These are phyloP conservation scores for Saccharomycopsis hybrid DNA, from an alignment of 1,139 yeast genomes.

Conservation along the genomic window DNA sequence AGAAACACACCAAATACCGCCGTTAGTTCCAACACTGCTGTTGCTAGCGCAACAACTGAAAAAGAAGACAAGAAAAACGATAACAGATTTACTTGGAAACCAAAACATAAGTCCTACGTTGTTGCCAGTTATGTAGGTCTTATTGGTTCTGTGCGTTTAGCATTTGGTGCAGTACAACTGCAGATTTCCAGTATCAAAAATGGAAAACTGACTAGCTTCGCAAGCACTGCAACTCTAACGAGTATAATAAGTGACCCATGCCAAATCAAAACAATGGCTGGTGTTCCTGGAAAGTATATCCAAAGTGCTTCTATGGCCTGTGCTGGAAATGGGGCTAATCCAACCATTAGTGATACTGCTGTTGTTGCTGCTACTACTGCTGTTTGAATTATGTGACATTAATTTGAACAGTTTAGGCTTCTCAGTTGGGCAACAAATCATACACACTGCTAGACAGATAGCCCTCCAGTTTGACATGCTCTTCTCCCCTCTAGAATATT, in stretches of 20 bases:
- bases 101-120: neutral
- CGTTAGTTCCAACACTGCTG: too few species aligned
- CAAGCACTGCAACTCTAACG: slow-evolving; percentile 11
- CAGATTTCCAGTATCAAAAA: neutral
- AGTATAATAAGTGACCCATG: slow-evolving; percentile 12
- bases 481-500: neutral
- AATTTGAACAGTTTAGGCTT: neutral
- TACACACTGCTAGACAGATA: neutral
- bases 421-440: neutral
- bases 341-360: neutral
- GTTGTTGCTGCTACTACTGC: neutral
- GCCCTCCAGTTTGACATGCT: neutral
- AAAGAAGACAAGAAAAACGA: neutral
- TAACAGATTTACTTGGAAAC: neutral
- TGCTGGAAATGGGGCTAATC: neutral
- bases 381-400: neutral
- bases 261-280: slow-evolving; percentile 8
- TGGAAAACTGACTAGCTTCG: slow-evolving; percentile 1
- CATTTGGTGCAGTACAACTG: neutral
- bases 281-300: slow-evolving; percentile 10
- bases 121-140: neutral
- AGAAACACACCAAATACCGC: too few species aligned
- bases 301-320: slow-evolving; percentile 12
- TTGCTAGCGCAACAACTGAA: neutral
- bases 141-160: neutral